Evolutionary conservation across 2,329 filamentous ascomycete genomes (phyloP).

Genomic region (Sarocladium brachiariae): DNA sequence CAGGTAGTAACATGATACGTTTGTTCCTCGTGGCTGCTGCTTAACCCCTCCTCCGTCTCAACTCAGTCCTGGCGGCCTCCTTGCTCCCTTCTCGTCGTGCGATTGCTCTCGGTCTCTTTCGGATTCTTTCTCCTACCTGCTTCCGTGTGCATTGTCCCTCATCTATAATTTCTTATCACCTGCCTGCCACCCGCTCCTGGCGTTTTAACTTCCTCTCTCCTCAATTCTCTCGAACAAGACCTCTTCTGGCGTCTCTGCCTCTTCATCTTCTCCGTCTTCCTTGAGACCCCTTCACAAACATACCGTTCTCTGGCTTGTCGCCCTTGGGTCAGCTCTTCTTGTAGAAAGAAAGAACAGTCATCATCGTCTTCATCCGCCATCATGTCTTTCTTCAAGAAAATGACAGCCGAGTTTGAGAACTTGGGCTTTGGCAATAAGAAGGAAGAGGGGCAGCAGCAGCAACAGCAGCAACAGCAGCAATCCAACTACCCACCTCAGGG

Average conservation of each 20-base stretch:
- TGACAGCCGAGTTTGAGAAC: conserved; percentile 37
- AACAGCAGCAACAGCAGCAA: conserved; percentile 15
- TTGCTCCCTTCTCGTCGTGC: not conserved
- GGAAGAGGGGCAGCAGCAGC: conserved; percentile 19
- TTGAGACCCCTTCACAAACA: too few species aligned
- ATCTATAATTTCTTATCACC: not conserved
- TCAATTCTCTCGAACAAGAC: not conserved
- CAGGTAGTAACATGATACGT: too few species aligned
- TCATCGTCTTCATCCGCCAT: too few species aligned
- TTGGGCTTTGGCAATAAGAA: conserved; percentile 38
- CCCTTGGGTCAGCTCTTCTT: too few species aligned
- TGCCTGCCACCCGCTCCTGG: not conserved
- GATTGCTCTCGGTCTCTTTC: not conserved
- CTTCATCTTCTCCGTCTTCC: not conserved
- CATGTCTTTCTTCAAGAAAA: conserved; percentile 40
- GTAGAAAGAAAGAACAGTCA: too few species aligned
- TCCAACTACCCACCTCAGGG: not conserved
- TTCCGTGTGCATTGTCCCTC: not conserved
- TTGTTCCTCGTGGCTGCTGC: not conserved
- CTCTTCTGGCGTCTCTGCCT: too few species aligned
- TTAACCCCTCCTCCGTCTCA: not conserved
- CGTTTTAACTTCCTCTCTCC: not conserved
- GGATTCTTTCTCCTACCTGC: not conserved
- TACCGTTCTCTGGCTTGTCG: too few species aligned
- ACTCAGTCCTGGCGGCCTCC: not conserved